phyloP scores from a whole-genome alignment of 495 filamentous ascomycete genomes.

The Penicillium parvum region DNA sequence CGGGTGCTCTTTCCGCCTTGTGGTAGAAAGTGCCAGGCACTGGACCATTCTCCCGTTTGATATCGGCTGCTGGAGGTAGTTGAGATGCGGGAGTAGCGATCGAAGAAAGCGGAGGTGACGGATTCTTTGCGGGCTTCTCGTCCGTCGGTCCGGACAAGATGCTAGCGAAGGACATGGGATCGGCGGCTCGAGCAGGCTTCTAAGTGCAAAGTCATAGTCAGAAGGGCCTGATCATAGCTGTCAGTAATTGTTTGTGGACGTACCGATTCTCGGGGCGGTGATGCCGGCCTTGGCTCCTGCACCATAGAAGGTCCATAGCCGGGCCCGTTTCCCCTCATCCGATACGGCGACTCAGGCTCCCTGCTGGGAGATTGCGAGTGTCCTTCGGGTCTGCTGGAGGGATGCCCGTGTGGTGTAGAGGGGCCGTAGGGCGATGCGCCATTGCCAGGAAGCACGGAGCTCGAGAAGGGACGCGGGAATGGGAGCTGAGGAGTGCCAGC shows the following conservation, averaged over 20 bases:
- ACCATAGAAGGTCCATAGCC: constrained; percentile 28
- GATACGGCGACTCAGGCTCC: constrained; percentile 38
- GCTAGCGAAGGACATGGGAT: constrained; percentile 89
- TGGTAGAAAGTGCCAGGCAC: constrained; percentile 22
- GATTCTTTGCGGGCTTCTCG: constrained; percentile 53
- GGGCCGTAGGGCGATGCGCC: constrained; percentile 38
- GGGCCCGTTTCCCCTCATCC: constrained; percentile 28
- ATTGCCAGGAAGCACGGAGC: constrained; percentile 33
- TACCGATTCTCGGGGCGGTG: constrained; percentile 41
- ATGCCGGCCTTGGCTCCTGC: constrained; percentile 30
- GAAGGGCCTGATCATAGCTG: background rate
- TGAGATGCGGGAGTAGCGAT: constrained; percentile 23
- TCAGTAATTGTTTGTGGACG: constrained; percentile 3
- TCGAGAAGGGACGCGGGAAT: constrained; percentile 45
- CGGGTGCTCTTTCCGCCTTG: constrained; percentile 29
- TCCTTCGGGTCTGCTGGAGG: constrained; percentile 37
- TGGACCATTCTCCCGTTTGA: constrained; percentile 23
- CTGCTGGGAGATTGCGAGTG: constrained; percentile 43
- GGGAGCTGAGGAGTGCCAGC: constrained; percentile 30
- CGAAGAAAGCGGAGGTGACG: constrained; percentile 27
- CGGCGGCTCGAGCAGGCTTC: constrained; percentile 63
- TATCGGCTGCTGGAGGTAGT: constrained; percentile 6
- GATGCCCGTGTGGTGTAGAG: constrained; percentile 44
- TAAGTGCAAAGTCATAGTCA: constrained; percentile 22
- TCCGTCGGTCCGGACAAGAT: constrained; percentile 69